Evolutionary conservation across 1,284 basidiomycete species (phyloP).

Genomic region (Cryptococcus sp.): DNA sequence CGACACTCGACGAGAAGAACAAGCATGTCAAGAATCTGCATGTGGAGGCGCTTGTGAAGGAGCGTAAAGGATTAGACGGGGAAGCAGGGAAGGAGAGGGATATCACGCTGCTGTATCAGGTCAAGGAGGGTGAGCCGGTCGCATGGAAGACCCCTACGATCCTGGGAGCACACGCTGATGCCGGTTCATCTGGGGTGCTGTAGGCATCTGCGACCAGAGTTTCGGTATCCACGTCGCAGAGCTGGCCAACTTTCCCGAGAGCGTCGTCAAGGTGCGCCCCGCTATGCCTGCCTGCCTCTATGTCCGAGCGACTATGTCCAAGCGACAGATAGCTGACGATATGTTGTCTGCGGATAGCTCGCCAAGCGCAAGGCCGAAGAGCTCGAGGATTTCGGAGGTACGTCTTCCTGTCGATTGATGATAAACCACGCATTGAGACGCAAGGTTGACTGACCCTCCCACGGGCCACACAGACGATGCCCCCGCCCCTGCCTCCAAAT

Average conservation of each 20-base stretch:
- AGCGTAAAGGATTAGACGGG: slow-evolving; percentile 47
- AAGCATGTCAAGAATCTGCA: slow-evolving; percentile 89
- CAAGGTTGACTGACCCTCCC: slow-evolving; percentile 25
- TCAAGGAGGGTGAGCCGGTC: slow-evolving; percentile 69
- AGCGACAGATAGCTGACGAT: background rate
- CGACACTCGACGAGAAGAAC: slow-evolving; percentile 81
- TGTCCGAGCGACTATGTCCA: background rate
- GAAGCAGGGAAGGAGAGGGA: slow-evolving; percentile 65
- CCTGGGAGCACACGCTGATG: background rate
- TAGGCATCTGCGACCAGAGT: slow-evolving; percentile 86
- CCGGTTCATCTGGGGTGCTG: background rate
- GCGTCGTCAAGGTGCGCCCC: slow-evolving; percentile 74
- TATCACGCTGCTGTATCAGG: slow-evolving; percentile 92
- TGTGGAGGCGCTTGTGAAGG: slow-evolving; percentile 86
- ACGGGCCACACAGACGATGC: slow-evolving; percentile 1
- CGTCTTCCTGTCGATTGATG: slow-evolving; percentile 4
- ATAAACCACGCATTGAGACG: background rate
- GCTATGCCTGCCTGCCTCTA: background rate
- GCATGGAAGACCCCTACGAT: background rate
- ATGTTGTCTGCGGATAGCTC: slow-evolving; percentile 56
- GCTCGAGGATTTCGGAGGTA: slow-evolving; percentile 82
- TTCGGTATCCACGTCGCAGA: slow-evolving; percentile 98
- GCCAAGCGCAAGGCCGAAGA: slow-evolving; percentile 95
- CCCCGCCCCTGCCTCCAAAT: slow-evolving; percentile 46
- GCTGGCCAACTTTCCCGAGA: slow-evolving; percentile 92